Conservation (phyloP, 1,284 basidiomycete genomes). For the Ceratobasidium sp. region DNA sequence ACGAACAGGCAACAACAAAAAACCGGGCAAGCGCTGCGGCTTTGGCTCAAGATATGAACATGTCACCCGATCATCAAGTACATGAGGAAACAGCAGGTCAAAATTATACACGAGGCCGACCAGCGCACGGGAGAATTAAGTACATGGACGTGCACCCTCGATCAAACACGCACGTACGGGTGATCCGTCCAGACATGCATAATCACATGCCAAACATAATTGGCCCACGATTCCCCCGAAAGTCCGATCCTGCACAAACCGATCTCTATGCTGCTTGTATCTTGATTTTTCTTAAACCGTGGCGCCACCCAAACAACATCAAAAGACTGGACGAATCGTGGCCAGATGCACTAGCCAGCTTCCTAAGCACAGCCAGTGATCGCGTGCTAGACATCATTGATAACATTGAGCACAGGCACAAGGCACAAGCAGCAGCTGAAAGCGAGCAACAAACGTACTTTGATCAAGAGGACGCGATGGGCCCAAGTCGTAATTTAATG, state of each 20-base stretch:
- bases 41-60: neutral
- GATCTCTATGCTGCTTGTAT: conserved; percentile 9
- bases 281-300: conserved; percentile 25
- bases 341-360: conserved; percentile 5
- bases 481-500: neutral
- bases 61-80: neutral
- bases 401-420: conserved; percentile 3
- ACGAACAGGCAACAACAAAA: neutral
- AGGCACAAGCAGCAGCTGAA: conserved; percentile 8
- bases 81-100: neutral
- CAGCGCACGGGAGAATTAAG: neutral
- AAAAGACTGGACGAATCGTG: neutral
- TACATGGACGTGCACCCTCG: conserved; percentile 11
- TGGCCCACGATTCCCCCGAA: conserved; percentile 21
- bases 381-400: neutral
- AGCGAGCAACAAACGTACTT: neutral
- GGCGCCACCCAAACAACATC: neutral
- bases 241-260: neutral
- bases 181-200: neutral
- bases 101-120: neutral
- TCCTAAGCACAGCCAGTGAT: neutral
- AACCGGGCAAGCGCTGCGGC: neutral
- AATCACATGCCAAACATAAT: conserved; percentile 24
- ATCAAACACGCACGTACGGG: neutral
- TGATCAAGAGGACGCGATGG: neutral